These are phyloP conservation scores for Chalaropsis thielavioides DNA, from an alignment of 2,329 filamentous ascomycete genomes.

Conservation along the genomic window DNA sequence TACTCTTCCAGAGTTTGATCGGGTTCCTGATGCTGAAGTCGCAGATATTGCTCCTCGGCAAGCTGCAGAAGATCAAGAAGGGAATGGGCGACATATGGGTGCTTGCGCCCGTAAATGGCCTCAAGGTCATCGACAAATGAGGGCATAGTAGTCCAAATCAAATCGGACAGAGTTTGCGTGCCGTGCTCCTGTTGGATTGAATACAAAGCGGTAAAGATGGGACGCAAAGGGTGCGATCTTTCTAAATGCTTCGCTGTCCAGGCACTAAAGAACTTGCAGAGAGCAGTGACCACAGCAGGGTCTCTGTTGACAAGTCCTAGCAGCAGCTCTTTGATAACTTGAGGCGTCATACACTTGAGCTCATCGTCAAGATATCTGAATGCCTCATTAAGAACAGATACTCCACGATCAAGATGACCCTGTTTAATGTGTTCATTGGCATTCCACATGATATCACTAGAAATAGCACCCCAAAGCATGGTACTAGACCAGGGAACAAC, in stretches of 20 bases:
- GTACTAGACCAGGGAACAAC: conserved; percentile 30
- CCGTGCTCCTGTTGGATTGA: conserved; percentile 34
- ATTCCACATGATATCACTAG: conserved; percentile 31
- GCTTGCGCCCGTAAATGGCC: conserved; percentile 30
- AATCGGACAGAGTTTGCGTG: conserved; percentile 29
- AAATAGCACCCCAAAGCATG: conserved; percentile 32
- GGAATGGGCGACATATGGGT: conserved; percentile 31
- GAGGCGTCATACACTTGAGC: conserved; percentile 30
- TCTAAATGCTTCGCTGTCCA: conserved; percentile 32
- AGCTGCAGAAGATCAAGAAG: conserved; percentile 14
- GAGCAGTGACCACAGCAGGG: conserved; percentile 31
- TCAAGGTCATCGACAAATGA: conserved; percentile 32
- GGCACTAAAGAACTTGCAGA: conserved; percentile 33
- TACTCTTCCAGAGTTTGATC: conserved; percentile 26
- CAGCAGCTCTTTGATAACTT: conserved; percentile 31
- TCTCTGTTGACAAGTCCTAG: conserved; percentile 32
- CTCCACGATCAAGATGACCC: conserved; percentile 28
- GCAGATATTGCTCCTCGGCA: conserved; percentile 8
- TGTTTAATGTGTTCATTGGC: conserved; percentile 32
- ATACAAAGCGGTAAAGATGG: conserved; percentile 31
- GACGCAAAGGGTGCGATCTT: conserved; percentile 30
- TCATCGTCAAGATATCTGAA: conserved; percentile 32
- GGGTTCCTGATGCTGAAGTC: conserved; percentile 1
- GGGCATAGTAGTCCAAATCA: conserved; percentile 30
- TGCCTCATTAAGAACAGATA: conserved; percentile 29